phyloP scores from a whole-genome alignment of 768 basidiomycete species.

The Harrya chromipes region DNA sequence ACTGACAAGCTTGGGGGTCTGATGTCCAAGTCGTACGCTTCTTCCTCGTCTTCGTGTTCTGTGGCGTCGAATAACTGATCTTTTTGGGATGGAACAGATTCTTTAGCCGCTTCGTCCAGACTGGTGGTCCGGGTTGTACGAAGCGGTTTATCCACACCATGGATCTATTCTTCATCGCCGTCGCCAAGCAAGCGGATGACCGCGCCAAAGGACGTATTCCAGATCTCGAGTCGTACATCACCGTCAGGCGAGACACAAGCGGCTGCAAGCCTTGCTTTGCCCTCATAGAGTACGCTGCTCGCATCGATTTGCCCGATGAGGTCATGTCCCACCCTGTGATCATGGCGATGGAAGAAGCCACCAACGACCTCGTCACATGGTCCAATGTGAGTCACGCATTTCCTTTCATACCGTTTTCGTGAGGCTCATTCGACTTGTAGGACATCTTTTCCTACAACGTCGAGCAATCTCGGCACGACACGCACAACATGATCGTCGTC shows the following conservation, averaged over 20 bases:
- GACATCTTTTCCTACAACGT: constrained; percentile 77
- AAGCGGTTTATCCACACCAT: constrained; percentile 41
- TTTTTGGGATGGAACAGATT: constrained; percentile 27
- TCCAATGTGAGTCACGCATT: constrained; percentile 35
- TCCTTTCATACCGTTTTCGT: neutral
- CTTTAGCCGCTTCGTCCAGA: constrained; percentile 36
- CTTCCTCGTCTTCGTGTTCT: neutral
- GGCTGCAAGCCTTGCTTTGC: constrained; percentile 51
- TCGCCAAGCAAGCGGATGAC: constrained; percentile 43
- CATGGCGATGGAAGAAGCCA: constrained; percentile 41
- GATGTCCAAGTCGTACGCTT: constrained; percentile 35
- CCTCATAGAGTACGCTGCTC: constrained; percentile 52
- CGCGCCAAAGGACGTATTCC: constrained; percentile 36
- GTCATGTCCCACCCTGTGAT: constrained; percentile 52
- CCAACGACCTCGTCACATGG: constrained; percentile 53
- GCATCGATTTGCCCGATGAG: constrained; percentile 51
- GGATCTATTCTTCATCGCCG: constrained; percentile 41
- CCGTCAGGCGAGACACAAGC: constrained; percentile 51
- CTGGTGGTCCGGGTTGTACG: constrained; percentile 39
- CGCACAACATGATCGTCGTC: constrained; percentile 71
- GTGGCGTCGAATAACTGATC: neutral
- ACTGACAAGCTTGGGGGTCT: constrained; percentile 28
- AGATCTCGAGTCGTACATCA: constrained; percentile 52
- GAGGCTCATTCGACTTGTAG: constrained; percentile 31
- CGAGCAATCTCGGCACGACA: constrained; percentile 66